Evolutionary conservation across 345 rosid genomes (phyloP), one percentile per base, ranked within the genome.

Genomic region (Rhizophora apiculata): DNA sequence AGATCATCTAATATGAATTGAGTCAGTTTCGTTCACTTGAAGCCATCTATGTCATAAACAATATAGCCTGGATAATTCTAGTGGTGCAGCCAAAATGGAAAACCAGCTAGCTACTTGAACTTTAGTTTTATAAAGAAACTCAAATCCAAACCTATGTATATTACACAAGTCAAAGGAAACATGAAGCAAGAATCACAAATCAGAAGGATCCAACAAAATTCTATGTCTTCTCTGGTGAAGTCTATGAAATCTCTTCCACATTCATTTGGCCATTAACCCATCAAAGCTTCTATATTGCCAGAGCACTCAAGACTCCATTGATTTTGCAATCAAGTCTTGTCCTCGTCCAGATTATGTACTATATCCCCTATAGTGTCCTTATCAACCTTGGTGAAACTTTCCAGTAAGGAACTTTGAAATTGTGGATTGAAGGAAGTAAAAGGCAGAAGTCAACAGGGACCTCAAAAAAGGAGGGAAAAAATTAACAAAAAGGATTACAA

Each of bases 401-500:
- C 13, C 9, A 8, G 13, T 22, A 22, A 56, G 60, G 29, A 56
- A 8, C 4, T 29, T 16, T 11, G 21, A 37, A 46, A 58, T 65
- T 32, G 32, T 53, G 29, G 15, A 10, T 39, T 37, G 9, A 54
- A 15, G 29, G 20, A 57, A 63, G 61, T 18, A 63, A 76, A 48
- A 59, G 21, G 29, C 29, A 60, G 68, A 55, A 68, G 34, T 48
- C 21, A 58, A 39, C n/a, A 20, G 19, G 43, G 34, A 62, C 39
- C 43, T 29, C 22, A 32, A 20, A 51, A 26, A 65, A 55, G 36
- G 31, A 15, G 8, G 31, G 13, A 56, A 55, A 36, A 48, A 1
- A 55, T 22, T 15, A 34, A 66, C 31, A 6, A 22, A 6, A 46
- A 8, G 20, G 54, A 46, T 13, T 43, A 32, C 67, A 34, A 43